Evolutionary conservation across 1,284 basidiomycete species (phyloP).

Genomic region (Leccinum huronense): DNA sequence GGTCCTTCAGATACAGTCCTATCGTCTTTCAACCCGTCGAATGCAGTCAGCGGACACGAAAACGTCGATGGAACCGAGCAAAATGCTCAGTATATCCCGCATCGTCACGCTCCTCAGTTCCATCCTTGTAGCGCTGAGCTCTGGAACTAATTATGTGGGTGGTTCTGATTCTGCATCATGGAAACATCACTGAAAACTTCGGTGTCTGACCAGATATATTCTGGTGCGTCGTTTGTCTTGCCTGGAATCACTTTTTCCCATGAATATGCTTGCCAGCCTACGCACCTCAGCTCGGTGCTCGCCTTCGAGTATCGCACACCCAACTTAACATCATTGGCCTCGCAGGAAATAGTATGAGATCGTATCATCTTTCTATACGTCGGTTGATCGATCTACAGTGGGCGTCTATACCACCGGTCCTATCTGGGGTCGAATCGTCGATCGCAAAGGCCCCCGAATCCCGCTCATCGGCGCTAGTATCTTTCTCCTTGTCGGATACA

Average conservation of each 20-base stretch:
- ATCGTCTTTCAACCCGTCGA: background rate
- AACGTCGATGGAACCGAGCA: conserved; percentile 4
- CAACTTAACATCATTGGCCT: conserved; percentile 73
- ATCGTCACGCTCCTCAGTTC: conserved; percentile 49
- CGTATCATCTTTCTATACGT: conserved; percentile 7
- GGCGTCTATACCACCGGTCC: conserved; percentile 61
- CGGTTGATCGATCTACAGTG: conserved; percentile 40
- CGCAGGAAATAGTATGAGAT: conserved; percentile 56
- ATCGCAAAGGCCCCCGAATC: conserved; percentile 58
- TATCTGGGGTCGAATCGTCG: conserved; percentile 69
- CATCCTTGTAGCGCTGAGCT: conserved; percentile 55
- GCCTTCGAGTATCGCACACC: conserved; percentile 71
- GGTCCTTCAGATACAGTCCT: background rate
- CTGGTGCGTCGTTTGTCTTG: conserved; percentile 23
- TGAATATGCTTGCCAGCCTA: conserved; percentile 52
- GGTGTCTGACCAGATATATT: conserved; percentile 28
- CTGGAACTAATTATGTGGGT: conserved; percentile 72
- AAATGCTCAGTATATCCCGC: conserved; percentile 19
- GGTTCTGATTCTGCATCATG: conserved; percentile 15
- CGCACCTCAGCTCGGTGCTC: conserved; percentile 72
- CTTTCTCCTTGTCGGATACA: conserved; percentile 61
- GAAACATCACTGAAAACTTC: conserved; percentile 7
- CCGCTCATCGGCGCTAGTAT: conserved; percentile 49
- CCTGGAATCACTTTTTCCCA: background rate
- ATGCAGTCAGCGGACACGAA: conserved; percentile 17